These are phyloP conservation scores for Houttuynia cordata DNA, from an alignment of 164 flowering plant genomes.

Conservation along the genomic window DNA sequence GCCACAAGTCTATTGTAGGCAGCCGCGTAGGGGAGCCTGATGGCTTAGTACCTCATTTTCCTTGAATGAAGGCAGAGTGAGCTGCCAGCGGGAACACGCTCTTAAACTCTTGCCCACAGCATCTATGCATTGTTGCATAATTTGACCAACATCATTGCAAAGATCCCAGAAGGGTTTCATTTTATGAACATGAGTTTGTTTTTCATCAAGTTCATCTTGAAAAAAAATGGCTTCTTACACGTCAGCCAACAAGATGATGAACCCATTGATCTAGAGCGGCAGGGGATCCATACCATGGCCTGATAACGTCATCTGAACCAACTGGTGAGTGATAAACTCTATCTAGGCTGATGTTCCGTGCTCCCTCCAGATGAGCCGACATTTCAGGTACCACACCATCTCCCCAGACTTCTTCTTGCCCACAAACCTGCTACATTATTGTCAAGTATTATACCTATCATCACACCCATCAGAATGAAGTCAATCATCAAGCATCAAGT, in stretches of 20 bases:
- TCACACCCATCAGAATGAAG: background rate
- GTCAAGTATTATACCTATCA: background rate
- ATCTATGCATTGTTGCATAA: too few species aligned
- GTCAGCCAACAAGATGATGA: constrained; percentile 33
- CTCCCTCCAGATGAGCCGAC: constrained; percentile 80
- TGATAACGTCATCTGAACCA: constrained; percentile 65
- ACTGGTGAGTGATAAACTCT: constrained; percentile 93
- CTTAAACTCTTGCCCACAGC: too few species aligned
- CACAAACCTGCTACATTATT: constrained; percentile 55
- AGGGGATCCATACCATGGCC: constrained; percentile 96
- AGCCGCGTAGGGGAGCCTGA: too few species aligned
- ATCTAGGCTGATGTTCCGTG: constrained; percentile 61
- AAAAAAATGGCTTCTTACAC: background rate
- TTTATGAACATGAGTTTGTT: too few species aligned
- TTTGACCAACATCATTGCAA: too few species aligned
- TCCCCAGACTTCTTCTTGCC: constrained; percentile 82
- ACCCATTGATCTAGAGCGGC: constrained; percentile 62
- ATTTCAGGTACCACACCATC: constrained; percentile 90
- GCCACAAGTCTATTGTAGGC: too few species aligned
- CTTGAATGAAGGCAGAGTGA: too few species aligned
- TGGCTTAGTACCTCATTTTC: too few species aligned
- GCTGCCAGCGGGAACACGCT: too few species aligned
- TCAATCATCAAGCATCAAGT: too few species aligned
- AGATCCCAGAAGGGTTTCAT: too few species aligned
- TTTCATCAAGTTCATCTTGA: background rate